Evolutionary conservation across 2,329 filamentous ascomycete genomes (phyloP), one percentile per base, ranked within the genome.

Genomic region (Phaeosphaeria sp.): DNA sequence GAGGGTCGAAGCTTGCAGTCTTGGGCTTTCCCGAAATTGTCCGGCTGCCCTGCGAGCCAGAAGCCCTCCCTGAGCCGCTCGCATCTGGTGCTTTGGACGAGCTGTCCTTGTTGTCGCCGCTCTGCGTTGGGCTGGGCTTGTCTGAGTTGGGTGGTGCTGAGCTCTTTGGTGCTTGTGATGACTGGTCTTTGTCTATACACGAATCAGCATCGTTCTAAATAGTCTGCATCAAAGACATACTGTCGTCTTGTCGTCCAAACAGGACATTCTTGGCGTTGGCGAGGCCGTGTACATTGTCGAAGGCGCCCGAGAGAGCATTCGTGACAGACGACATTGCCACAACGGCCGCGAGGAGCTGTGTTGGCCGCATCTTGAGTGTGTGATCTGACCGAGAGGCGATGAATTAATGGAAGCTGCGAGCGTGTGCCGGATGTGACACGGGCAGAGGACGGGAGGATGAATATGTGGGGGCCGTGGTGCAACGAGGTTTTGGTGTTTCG

Each of bases 1-100:
- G 80, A 49, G 84, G 74, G 61, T 87, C 82, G 69, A 86, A 84
- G 47, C 64, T 71, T 49, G 73, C 74, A 8, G 65, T 58, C 36
- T 64, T 72, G 50, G 72, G 56, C 54, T 64, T 68, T 33, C 57
- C 53, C 5, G 57, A 59, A 6, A 63, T 67, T 33, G 61, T 64
- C 36, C 36, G 36, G 53, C 60, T 69, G 57, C 58, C 45, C 55
- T 58, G 52, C 4, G 56, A 60, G 50, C 64, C 67, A 1, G 63
- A 61, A 46, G 57, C 59, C 50, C 63, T 72, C 39, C 49, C 64
- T 21, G 69, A 65, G 53, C 56, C 67, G 42, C 64, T 67, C 17
- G 60, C 53, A 9, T 61, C 63, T 25, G 56, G 45, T 59, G 58
- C 53, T 65, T 39, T 60, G 60, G 49, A 30, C 61, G 59, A 53